Base-by-base conservation (phyloP, 768 basidiomycete species). In the Harrya chromipes region DNA sequence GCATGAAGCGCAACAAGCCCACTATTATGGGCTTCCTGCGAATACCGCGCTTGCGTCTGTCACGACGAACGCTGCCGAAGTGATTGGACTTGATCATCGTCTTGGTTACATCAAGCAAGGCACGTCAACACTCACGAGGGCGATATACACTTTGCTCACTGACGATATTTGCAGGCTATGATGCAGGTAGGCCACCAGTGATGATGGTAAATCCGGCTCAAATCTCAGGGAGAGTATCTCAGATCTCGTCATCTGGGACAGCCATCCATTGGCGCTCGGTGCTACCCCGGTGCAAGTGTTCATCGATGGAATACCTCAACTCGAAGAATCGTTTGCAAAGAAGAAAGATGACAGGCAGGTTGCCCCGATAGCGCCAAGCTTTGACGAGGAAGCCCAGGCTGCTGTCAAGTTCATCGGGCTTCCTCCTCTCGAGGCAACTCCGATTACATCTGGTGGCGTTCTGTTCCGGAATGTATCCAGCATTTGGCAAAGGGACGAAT, bases 1-100 rank as follows among this genome's bases (percentile, higher is more conserved):
- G 19, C 87, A 83, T 56, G 91, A 94, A 65, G 90, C 91, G 4
- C 88, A 90, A 58, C 87, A 89, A 66, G 88, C 86, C 1, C 81
- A 86, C 61, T 86, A 84, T 63, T 90, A 87, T 58, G 90, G 90
- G 11, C 74, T 94, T 6, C 81, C 85, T 27, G 74, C 74, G 7
- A 81, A 84, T 44, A 70, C 82, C 9, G 87, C 92, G 0, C 72
- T 95, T 31, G 74, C 84, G 3, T 81, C 89, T 21, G 84, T 94
- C 10, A 94, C 83, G 1, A 80, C 80, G 23, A 81, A 76, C 36
- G 77, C 92, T 26, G 92, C 93, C 0, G 73, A 79, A 29, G 73
- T 81, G 5, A 78, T 88, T 43, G 94, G 93, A 19, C 74, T 94
- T 64, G 81, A 77, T 6, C 86, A 94, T 64, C 81, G 94, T 23